Conservation (phyloP, 2,329 filamentous ascomycete species). For the Xylariaceae sp. region DNA sequence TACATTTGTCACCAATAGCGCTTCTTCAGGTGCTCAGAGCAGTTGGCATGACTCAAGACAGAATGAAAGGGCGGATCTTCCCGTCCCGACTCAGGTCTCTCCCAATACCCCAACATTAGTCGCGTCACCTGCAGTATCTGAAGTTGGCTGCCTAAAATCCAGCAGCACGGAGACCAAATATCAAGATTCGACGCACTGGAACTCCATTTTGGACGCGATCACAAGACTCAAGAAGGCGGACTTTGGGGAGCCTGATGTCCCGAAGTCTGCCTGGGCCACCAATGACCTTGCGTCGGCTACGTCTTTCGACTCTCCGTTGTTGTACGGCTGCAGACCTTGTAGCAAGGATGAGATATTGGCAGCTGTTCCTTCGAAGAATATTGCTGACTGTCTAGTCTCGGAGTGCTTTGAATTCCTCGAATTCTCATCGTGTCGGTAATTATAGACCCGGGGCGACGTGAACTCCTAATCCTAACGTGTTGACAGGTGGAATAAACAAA, state of each 20-base stretch:
- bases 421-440: constrained; percentile 23
- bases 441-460: background rate
- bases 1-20: constrained; percentile 11
- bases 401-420: constrained; percentile 36
- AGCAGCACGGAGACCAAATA: constrained; percentile 20
- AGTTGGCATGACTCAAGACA: constrained; percentile 19
- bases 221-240: constrained; percentile 18
- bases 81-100: background rate
- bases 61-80: constrained; percentile 2
- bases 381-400: constrained; percentile 34
- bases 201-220: constrained; percentile 21
- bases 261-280: background rate
- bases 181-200: constrained; percentile 23
- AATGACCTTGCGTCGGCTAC: background rate
- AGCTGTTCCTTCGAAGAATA: constrained; percentile 31
- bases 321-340: constrained; percentile 30
- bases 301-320: constrained; percentile 21
- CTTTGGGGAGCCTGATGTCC: constrained; percentile 8
- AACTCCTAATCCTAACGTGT: background rate
- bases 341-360: constrained; percentile 32
- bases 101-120: constrained; percentile 3
- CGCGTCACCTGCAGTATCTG: constrained; percentile 3
- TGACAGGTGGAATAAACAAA: constrained; percentile 26
- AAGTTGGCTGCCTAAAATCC: constrained; percentile 18
- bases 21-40: constrained; percentile 13